Percentiles rank a stretch among this genome's conserved stretches.
phyloP scores from a whole-genome alignment of 108 stramenopile species.

The Pseudonitzschia delicatissima region DNA sequence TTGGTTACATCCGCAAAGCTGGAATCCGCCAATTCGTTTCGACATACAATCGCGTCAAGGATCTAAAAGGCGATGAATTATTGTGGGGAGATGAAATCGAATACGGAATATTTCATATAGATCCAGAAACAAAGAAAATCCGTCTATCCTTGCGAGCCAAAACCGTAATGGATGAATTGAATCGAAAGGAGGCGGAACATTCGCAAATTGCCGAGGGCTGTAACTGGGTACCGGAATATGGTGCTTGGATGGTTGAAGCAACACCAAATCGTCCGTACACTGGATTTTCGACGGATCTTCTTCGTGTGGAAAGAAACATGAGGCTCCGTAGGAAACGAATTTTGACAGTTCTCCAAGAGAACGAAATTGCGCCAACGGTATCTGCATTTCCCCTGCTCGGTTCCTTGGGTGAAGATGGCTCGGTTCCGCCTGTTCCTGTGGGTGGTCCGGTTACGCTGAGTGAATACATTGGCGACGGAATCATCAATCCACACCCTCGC shows the following conservation, averaged over 20 bases:
- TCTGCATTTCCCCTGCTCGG: slow-evolving; percentile 86
- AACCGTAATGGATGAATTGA: slow-evolving; percentile 89
- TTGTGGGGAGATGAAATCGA: slow-evolving; percentile 99
- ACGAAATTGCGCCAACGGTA: slow-evolving; percentile 94
- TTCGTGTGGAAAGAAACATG: slow-evolving; percentile 98
- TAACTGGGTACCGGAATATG: slow-evolving; percentile 96
- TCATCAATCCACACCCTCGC: slow-evolving; percentile 98
- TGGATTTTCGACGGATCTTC: slow-evolving; percentile 88
- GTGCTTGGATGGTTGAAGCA: slow-evolving; percentile 99
- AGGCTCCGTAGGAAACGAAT: slow-evolving; percentile 91
- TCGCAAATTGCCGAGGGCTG: slow-evolving; percentile 77
- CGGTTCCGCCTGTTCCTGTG: slow-evolving; percentile 63
- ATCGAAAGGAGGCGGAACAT: slow-evolving; percentile 68
- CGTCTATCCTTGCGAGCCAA: slow-evolving; percentile 81
- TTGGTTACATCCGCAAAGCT: slow-evolving; percentile 85
- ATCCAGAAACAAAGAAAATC: slow-evolving; percentile 76
- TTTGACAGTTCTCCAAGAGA: slow-evolving; percentile 74
- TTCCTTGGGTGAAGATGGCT: slow-evolving; percentile 75
- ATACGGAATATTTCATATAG: slow-evolving; percentile 91
- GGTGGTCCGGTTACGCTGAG: slow-evolving; percentile 87
- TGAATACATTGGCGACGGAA: slow-evolving; percentile 92
- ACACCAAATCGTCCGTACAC: slow-evolving; percentile 93
- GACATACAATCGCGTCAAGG: slow-evolving; percentile 92
- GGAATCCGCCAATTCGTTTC: slow-evolving; percentile 96
- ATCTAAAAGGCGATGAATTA: slow-evolving; percentile 91